phyloP scores from a whole-genome alignment of 2,329 filamentous ascomycete genomes.

The Hypoxylon sp. region DNA sequence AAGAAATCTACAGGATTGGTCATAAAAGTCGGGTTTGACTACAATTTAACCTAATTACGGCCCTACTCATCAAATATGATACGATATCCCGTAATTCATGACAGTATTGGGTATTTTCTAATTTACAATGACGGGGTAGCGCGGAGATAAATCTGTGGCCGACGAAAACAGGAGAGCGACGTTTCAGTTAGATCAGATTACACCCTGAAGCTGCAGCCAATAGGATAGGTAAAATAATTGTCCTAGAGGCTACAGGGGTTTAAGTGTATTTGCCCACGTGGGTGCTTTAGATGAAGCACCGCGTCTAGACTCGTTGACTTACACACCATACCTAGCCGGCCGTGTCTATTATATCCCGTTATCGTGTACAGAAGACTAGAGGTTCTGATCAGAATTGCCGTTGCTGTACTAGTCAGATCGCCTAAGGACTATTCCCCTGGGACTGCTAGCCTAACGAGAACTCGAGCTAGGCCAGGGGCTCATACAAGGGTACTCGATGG shows the following conservation, averaged over 20 bases:
- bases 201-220: not conserved
- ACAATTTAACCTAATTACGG: not conserved
- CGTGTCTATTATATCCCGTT: not conserved
- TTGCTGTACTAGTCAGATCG: not conserved
- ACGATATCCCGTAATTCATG: not conserved
- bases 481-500: not conserved
- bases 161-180: not conserved
- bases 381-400: not conserved
- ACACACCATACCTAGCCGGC: not conserved
- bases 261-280: not conserved
- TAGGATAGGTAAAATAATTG: not conserved
- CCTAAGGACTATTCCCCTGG: not conserved
- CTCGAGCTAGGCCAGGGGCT: not conserved
- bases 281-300: not conserved
- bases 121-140: not conserved
- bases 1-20: not conserved
- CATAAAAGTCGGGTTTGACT: not conserved
- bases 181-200: not conserved
- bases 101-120: not conserved
- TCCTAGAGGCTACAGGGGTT: not conserved
- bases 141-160: not conserved
- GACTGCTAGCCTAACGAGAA: not conserved
- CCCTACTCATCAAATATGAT: not conserved
- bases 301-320: not conserved
- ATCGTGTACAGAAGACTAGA: not conserved